Percentiles rank a stretch among this genome's conserved stretches.
These are phyloP conservation scores for Trichoderma semiorbis DNA, from an alignment of 2,329 filamentous ascomycete genomes.

Conservation along the genomic window DNA sequence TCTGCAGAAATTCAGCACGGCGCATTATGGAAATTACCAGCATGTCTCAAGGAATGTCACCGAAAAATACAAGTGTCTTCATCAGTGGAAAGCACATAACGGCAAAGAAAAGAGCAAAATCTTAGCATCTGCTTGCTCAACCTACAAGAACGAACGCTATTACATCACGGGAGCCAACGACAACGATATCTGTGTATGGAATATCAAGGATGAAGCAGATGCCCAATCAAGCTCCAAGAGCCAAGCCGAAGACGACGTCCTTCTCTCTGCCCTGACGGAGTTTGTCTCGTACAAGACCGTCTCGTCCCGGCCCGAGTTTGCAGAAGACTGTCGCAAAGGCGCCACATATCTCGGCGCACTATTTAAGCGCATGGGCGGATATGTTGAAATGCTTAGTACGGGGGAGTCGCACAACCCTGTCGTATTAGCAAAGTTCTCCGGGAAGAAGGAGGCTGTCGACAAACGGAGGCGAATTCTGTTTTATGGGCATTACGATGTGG, in stretches of 20 bases:
- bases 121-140: conserved; percentile 74
- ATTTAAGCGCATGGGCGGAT: conserved; percentile 87
- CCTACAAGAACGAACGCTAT: conserved; percentile 68
- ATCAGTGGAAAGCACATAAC: conserved; percentile 77
- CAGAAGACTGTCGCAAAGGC: conserved; percentile 87
- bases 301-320: conserved; percentile 79
- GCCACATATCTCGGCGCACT: conserved; percentile 86
- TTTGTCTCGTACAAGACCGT: conserved; percentile 92
- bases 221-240: conserved; percentile 34
- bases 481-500: conserved; percentile 97
- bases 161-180: conserved; percentile 95
- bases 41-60: conserved; percentile 56
- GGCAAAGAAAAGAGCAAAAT: conserved; percentile 86
- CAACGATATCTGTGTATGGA: conserved; percentile 84
- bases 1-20: conserved; percentile 61
- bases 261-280: conserved; percentile 71
- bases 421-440: conserved; percentile 85
- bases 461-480: conserved; percentile 85
- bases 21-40: conserved; percentile 58
- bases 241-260: conserved; percentile 45
- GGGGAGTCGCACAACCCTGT: conserved; percentile 80
- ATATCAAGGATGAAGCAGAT: conserved; percentile 50
- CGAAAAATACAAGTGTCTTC: conserved; percentile 77
- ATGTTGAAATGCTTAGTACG: conserved; percentile 85
- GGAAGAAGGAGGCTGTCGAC: conserved; percentile 62